Evolutionary conservation across 116 monocot genomes (phyloP), one percentile per base, ranked within the genome.

Genomic region (Zostera marina): DNA sequence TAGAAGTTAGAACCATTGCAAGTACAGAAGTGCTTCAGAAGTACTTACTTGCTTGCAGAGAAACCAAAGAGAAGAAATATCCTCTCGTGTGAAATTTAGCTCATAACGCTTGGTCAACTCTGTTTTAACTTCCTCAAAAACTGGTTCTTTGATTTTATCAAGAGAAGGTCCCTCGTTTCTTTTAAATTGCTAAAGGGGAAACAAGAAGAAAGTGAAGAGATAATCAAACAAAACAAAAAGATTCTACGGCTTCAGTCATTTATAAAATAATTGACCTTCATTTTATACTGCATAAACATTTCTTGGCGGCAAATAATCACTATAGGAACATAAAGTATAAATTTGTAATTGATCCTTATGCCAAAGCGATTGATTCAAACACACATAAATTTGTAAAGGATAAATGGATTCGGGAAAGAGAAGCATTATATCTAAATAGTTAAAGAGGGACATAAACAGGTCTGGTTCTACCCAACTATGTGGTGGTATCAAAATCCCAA

Each of bases 41-140:
- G 4, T 44, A 32, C 17, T 2, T 72, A 90, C 98, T 86, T 90
- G 98, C 68, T 98, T 86, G 68, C 98, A 98, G 39, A 98, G 98
- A 74, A 98, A 89, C 98, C 98, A 98, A 0, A 98, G 76, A n/a
- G 98, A 83, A 22, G 86, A 70, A 48, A 81, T 44, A 79, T 90
- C 83, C 67, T 86, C 72, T 41, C 68, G 78, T 52, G 78, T 89
- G 42, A 98, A 98, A 71, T 90, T 81, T 24, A 98, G 70, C 19
- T 66, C 38, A 57, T 71, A 79, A 17, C 86, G 85, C 12, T 62
- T 53, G 44, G 56, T 53, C 24, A 98, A 58, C 42, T 63, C 62
- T 60, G 67, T 52, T 1, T 76, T 63, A 57, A 98, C 73, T 67
- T 79, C 74, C 41, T 86, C 76, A 21, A 98, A 73, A 70, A 86